Evolutionary conservation across 2,329 filamentous ascomycete species (phyloP), one percentile per base, ranked within the genome.

Genomic region (Falciphora oryzae): DNA sequence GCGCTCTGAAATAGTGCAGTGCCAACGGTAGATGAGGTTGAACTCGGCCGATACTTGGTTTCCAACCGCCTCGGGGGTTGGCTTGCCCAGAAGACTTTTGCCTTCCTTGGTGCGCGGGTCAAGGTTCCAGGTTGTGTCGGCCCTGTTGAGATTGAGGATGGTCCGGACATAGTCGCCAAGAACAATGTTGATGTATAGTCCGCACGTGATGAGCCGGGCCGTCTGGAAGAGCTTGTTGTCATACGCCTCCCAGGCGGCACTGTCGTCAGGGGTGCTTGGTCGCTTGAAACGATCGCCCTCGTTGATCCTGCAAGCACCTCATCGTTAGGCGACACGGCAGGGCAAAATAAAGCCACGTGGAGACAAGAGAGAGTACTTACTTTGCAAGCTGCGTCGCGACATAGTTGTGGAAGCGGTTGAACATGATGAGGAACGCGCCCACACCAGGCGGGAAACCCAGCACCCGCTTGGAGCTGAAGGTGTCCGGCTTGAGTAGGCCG

Each of bases 401-500:
- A 64, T 89, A 85, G 72, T 91, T 91, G 75, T 92, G 89, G 73
- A 89, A 91, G 6, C 84, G 81, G 67, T 80, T 86, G 79, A 89
- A 91, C 76, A 90, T 84, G 68, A 91, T 85, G 53, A 92, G 73
- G 68, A 91, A 76, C 14, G 84, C 83, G 58, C 85, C 85, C n/a
- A 90, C 87, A 31, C 89, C 89, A 0, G 87, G 85, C 4, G 89
- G 89, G 65, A 90, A 88, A 3, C 85, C 83, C 5, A 90, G 75
- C 1, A 90, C 75, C 14, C 89, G 82, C 65, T 83, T 83, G 70
- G 90, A 86, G 1, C 85, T 83, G 71, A 91, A 91, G 66, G 84
- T 88, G 70, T 92, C 89, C 0, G 87, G 85, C 75, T 91, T 90
- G 66, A 92, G 77, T 69, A 85, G 86, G n/a, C 89, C 89, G 66